Percentiles rank a stretch among this genome's conserved stretches.
phyloP scores from a whole-genome alignment of 768 basidiomycete genomes.

The Chalciporus chontae region DNA sequence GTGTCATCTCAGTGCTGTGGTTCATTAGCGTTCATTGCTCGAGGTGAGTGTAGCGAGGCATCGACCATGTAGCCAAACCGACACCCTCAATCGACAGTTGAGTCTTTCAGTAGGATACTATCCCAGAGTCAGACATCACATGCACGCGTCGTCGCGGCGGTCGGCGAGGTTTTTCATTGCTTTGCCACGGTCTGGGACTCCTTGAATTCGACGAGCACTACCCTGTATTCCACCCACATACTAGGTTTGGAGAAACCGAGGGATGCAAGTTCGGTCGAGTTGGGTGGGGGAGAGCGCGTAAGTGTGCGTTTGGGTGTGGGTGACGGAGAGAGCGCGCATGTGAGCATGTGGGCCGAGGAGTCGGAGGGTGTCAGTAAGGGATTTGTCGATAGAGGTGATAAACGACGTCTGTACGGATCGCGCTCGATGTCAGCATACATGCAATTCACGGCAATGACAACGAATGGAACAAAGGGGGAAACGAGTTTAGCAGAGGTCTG shows the following conservation, averaged over 20 bases:
- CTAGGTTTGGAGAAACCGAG: constrained; percentile 60
- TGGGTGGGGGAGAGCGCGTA: too few relatives aligned
- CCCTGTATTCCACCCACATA: constrained; percentile 61
- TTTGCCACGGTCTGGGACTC: constrained; percentile 75
- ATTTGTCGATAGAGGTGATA: too few relatives aligned
- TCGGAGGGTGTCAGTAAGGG: too few relatives aligned
- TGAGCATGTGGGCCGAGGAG: too few relatives aligned
- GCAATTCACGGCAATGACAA: too few relatives aligned
- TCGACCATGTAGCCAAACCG: neutral
- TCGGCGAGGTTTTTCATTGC: constrained; percentile 70
- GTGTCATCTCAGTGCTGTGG: too few relatives aligned
- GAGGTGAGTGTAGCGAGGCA: constrained; percentile 44
- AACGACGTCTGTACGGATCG: too few relatives aligned
- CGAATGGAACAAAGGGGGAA: too few relatives aligned
- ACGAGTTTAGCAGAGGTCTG: too few relatives aligned
- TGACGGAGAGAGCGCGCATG: too few relatives aligned
- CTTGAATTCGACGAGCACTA: constrained; percentile 57
- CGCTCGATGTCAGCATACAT: too few relatives aligned
- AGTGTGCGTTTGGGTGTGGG: too few relatives aligned
- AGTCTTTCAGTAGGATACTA: constrained; percentile 52
- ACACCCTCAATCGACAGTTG: constrained; percentile 36
- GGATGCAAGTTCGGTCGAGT: constrained; percentile 61
- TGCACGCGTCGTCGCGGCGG: constrained; percentile 51
- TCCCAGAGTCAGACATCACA: constrained; percentile 50
- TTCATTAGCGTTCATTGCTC: constrained; percentile 60